Conservation (phyloP, 768 basidiomycete species). For the Termitomyces sp. region DNA sequence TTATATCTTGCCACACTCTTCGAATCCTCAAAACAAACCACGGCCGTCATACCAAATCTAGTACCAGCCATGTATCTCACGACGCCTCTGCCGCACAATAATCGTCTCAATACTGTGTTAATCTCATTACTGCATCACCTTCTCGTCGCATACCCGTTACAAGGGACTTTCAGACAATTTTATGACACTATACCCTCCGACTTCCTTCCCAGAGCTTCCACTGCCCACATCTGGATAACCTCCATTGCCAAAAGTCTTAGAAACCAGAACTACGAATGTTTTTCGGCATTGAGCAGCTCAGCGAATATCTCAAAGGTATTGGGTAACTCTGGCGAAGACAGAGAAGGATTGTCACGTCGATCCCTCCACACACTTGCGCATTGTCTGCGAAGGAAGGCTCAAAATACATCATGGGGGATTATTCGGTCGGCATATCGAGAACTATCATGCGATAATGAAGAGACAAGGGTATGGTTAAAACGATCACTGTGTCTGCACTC, state of each 20-base stretch:
- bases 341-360: constrained; percentile 20
- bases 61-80: constrained; percentile 42
- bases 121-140: constrained; percentile 57
- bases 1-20: constrained; percentile 61
- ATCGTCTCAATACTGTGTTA: constrained; percentile 29
- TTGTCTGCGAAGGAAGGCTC: constrained; percentile 41
- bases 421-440: constrained; percentile 63
- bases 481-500: constrained; percentile 41
- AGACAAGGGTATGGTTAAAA: constrained; percentile 41
- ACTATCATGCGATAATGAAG: constrained; percentile 34
- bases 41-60: constrained; percentile 55
- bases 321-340: neutral
- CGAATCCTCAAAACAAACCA: constrained; percentile 53
- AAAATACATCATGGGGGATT: constrained; percentile 52
- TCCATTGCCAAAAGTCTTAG: constrained; percentile 48
- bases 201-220: constrained; percentile 30
- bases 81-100: constrained; percentile 15
- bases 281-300: constrained; percentile 38
- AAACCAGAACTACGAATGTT: constrained; percentile 44
- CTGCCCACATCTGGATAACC: constrained; percentile 44
- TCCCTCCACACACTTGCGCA: constrained; percentile 42
- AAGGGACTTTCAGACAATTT: constrained; percentile 46
- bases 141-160: constrained; percentile 56
- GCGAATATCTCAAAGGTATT: constrained; percentile 17
- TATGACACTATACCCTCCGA: constrained; percentile 32